These are phyloP conservation scores for Colletotrichum lindemuthianum DNA, from an alignment of 2,329 filamentous ascomycete genomes.

Conservation along the genomic window DNA sequence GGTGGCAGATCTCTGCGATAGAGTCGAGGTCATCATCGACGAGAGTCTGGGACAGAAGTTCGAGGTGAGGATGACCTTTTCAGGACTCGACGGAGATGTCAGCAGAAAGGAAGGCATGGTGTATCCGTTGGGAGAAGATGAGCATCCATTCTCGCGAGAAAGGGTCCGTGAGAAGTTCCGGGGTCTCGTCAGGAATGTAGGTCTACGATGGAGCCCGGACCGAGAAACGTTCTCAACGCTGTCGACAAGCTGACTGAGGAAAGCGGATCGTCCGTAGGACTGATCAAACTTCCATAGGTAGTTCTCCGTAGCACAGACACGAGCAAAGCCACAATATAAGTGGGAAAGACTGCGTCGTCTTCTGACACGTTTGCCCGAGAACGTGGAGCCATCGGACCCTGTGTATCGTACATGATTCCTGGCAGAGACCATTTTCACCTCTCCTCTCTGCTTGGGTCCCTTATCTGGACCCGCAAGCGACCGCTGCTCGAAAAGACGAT, in stretches of 20 bases:
- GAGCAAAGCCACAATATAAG: too few relatives aligned
- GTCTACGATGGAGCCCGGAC: conserved; percentile 20
- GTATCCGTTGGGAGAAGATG: conserved; percentile 39
- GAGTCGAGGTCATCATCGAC: conserved; percentile 35
- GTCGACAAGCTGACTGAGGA: not conserved
- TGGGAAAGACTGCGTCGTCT: too few relatives aligned
- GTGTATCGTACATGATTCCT: not conserved
- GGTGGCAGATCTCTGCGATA: conserved; percentile 38
- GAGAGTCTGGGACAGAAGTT: conserved; percentile 26
- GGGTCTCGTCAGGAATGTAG: conserved; percentile 37
- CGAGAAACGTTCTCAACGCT: not conserved
- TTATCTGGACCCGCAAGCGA: conserved; percentile 10
- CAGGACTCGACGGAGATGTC: conserved; percentile 34
- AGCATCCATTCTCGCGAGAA: conserved; percentile 38
- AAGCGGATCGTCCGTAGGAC: not conserved
- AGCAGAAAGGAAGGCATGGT: conserved; percentile 33
- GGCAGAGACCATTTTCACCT: not conserved
- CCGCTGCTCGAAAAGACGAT: too few relatives aligned
- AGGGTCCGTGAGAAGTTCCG: conserved; percentile 40
- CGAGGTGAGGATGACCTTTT: conserved; percentile 22
- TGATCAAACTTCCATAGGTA: not conserved
- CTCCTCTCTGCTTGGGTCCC: conserved; percentile 7
- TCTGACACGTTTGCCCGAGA: too few relatives aligned
- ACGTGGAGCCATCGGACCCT: too few relatives aligned
- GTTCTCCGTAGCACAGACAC: too few relatives aligned